phyloP scores from a whole-genome alignment of 306 rosid species.

The Fagus crenata region DNA sequence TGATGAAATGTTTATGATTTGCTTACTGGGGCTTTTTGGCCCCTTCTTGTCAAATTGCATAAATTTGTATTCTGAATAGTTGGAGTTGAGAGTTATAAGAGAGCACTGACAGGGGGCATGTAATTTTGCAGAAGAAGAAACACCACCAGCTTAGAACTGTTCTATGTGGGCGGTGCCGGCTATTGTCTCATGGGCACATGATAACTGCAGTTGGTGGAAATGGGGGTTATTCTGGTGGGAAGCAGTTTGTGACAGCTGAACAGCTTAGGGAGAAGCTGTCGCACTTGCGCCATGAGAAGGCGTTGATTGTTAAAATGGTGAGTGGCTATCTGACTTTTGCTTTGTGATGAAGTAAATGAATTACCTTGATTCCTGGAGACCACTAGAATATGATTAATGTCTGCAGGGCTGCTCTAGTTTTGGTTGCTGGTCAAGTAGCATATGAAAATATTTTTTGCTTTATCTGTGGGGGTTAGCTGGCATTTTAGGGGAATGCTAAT shows the following conservation, averaged over 20 bases:
- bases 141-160: slow-evolving; percentile 86
- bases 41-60: not conserved
- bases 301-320: slow-evolving; percentile 81
- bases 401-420: not conserved
- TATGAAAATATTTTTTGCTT: not conserved
- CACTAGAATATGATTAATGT: not conserved
- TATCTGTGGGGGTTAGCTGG: not conserved
- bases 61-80: not conserved
- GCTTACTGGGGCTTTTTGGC: not conserved
- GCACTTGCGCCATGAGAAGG: slow-evolving; percentile 73
- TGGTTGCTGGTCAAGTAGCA: not conserved
- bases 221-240: slow-evolving; percentile 91
- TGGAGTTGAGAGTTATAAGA: not conserved
- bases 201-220: slow-evolving; percentile 97
- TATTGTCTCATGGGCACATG: slow-evolving; percentile 88
- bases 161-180: slow-evolving; percentile 79
- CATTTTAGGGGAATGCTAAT: not conserved
- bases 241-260: slow-evolving; percentile 72
- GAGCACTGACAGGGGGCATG: not conserved
- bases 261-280: slow-evolving; percentile 81
- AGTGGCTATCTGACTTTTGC: slow-evolving; percentile 13
- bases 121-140: slow-evolving; percentile 74
- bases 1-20: not conserved
- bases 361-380: slow-evolving; percentile 7
- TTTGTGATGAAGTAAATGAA: slow-evolving; percentile 9